These are phyloP conservation scores for Fragilariopsis cylindrus DNA, from an alignment of 108 stramenopile genomes.

Conservation along the genomic window DNA sequence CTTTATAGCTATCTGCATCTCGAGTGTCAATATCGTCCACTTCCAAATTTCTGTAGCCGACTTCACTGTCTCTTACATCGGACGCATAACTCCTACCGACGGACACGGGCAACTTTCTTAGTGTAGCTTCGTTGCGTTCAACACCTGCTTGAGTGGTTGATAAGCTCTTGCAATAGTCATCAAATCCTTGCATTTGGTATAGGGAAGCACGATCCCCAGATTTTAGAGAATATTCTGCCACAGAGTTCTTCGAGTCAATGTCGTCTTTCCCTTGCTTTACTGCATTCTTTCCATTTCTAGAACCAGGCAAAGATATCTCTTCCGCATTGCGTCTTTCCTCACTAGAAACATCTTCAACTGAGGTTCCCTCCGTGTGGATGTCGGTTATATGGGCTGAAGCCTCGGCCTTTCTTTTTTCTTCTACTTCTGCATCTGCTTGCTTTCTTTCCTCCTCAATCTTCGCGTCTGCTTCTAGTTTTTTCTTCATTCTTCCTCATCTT, in stretches of 20 bases:
- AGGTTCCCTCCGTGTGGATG: too few species aligned
- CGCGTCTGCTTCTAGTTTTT: neutral
- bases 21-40: neutral
- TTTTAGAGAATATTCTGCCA: neutral
- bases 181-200: constrained; percentile 18
- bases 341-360: too few species aligned
- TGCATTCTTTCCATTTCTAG: too few species aligned
- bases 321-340: too few species aligned
- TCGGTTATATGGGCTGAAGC: neutral
- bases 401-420: neutral
- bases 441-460: constrained; percentile 6
- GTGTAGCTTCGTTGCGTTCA: neutral
- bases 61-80: too few species aligned
- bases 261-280: too few species aligned
- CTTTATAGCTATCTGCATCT: neutral
- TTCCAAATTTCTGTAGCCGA: neutral
- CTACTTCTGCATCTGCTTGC: neutral
- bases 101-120: neutral
- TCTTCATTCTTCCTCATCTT: neutral
- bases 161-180: constrained; percentile 13
- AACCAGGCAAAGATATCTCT: too few species aligned
- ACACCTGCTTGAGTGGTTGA: neutral
- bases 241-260: too few species aligned
- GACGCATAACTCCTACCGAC: neutral
- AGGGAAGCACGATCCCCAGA: constrained; percentile 10